Conservation (phyloP, 2,329 filamentous ascomycete species). For the Fusarium oligoseptatum region DNA sequence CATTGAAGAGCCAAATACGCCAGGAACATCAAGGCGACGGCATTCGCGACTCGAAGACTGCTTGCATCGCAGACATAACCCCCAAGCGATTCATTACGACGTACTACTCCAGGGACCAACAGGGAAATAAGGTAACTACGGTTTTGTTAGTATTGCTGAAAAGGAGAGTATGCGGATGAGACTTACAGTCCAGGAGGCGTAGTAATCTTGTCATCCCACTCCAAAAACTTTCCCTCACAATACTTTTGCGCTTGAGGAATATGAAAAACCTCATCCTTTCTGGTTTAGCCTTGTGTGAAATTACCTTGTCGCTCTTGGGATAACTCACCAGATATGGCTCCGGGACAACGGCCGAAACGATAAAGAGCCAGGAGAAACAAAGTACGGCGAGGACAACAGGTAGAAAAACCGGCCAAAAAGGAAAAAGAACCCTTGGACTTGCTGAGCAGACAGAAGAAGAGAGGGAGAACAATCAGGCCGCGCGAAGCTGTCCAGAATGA, state of each 20-base stretch:
- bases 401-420: conserved; percentile 16
- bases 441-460: conserved; percentile 20
- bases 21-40: conserved; percentile 55
- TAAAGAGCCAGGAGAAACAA: conserved; percentile 39
- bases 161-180: background rate
- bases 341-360: conserved; percentile 55
- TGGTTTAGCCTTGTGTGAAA: too few species aligned
- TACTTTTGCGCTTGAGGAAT: conserved; percentile 92
- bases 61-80: conserved; percentile 44
- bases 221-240: conserved; percentile 77
- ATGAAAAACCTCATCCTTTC: conserved; percentile 87
- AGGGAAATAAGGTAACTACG: conserved; percentile 62
- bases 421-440: background rate
- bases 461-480: conserved; percentile 25
- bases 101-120: conserved; percentile 42
- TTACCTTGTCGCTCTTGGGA: too few species aligned
- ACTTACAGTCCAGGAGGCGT: conserved; percentile 88
- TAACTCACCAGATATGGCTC: conserved; percentile 67
- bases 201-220: conserved; percentile 98
- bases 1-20: conserved; percentile 63
- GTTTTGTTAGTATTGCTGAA: conserved; percentile 14
- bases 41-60: conserved; percentile 64
- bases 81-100: conserved; percentile 12
- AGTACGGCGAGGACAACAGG: conserved; percentile 31
- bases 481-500: conserved; percentile 33